Evolutionary conservation across 768 basidiomycete genomes (phyloP).

Genomic region (Phlegmacium glaucopus): DNA sequence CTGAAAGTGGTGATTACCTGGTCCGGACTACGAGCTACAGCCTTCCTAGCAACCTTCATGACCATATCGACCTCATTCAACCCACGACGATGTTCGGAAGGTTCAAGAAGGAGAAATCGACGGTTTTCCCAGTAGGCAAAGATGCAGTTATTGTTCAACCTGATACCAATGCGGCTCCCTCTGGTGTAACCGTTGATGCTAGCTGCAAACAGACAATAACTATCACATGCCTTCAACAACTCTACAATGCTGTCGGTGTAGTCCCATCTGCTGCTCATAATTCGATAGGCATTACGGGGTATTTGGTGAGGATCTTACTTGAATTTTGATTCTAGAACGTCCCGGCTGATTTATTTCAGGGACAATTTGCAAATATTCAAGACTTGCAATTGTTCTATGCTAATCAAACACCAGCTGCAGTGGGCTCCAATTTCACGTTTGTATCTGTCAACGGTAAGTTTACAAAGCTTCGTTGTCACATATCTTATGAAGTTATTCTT

Average conservation of each 20-base stretch:
- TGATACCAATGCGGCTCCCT: neutral
- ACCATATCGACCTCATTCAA: slow-evolving; percentile 62
- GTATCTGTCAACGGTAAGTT: slow-evolving; percentile 51
- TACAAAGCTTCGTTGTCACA: neutral
- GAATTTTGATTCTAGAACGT: slow-evolving; percentile 54
- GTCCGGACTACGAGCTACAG: slow-evolving; percentile 65
- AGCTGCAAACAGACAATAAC: slow-evolving; percentile 50
- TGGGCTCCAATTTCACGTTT: slow-evolving; percentile 47
- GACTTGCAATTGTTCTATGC: slow-evolving; percentile 50
- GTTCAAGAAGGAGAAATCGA: slow-evolving; percentile 41
- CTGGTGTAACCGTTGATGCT: slow-evolving; percentile 41
- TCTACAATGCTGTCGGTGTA: slow-evolving; percentile 52
- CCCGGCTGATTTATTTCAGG: slow-evolving; percentile 23
- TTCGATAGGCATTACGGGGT: slow-evolving; percentile 50
- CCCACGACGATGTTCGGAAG: slow-evolving; percentile 70
- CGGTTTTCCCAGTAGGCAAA: slow-evolving; percentile 27
- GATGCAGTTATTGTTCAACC: too few species aligned
- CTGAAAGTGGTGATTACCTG: slow-evolving; percentile 42
- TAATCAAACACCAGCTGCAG: slow-evolving; percentile 42
- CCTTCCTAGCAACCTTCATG: slow-evolving; percentile 52
- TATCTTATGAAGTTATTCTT: slow-evolving; percentile 11
- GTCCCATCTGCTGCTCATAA: slow-evolving; percentile 41
- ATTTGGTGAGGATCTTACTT: slow-evolving; percentile 26
- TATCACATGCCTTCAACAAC: slow-evolving; percentile 46
- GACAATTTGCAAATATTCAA: slow-evolving; percentile 46